These are phyloP conservation scores for Hibiscus mutabilis DNA, from an alignment of 345 rosid genomes.

Conservation along the genomic window DNA sequence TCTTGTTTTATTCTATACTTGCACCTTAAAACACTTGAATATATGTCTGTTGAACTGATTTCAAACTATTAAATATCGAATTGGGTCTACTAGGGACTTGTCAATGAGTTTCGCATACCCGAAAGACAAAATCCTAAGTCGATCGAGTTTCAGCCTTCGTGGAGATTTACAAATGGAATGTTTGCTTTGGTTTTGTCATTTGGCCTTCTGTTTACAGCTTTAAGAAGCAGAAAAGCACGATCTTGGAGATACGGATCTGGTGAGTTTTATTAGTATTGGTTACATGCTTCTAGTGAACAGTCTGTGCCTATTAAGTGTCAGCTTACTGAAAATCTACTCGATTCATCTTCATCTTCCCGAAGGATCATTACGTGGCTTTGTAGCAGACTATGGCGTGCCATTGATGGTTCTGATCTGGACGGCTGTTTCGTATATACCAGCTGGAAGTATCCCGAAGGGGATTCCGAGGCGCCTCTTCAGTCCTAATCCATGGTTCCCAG, in stretches of 20 bases:
- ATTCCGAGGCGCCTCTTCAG: conserved; percentile 92
- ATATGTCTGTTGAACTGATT: not conserved
- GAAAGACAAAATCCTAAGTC: conserved; percentile 58
- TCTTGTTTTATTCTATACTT: not conserved
- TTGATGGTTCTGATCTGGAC: conserved; percentile 91
- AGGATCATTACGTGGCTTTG: conserved; percentile 69
- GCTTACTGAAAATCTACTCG: not conserved
- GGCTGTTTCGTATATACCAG: conserved; percentile 61
- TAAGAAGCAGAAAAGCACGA: conserved; percentile 81
- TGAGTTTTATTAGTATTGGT: conserved; percentile 19
- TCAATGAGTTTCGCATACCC: conserved; percentile 77
- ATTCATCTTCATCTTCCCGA: conserved; percentile 2
- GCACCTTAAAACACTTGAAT: not conserved
- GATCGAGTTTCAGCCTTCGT: conserved; percentile 57
- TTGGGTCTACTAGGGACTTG: conserved; percentile 49
- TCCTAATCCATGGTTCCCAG: conserved; percentile 94
- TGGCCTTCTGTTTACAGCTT: conserved; percentile 67
- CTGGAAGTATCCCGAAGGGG: conserved; percentile 66
- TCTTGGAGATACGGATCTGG: conserved; percentile 72
- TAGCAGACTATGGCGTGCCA: conserved; percentile 93
- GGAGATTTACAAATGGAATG: conserved; percentile 95
- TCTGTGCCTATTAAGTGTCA: not conserved
- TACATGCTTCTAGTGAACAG: not conserved
- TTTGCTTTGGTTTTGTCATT: conserved; percentile 74
- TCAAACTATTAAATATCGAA: conserved; percentile 6